Evolutionary conservation across 208 protist genomes (phyloP).

Genomic region (Lotmaria passim): DNA sequence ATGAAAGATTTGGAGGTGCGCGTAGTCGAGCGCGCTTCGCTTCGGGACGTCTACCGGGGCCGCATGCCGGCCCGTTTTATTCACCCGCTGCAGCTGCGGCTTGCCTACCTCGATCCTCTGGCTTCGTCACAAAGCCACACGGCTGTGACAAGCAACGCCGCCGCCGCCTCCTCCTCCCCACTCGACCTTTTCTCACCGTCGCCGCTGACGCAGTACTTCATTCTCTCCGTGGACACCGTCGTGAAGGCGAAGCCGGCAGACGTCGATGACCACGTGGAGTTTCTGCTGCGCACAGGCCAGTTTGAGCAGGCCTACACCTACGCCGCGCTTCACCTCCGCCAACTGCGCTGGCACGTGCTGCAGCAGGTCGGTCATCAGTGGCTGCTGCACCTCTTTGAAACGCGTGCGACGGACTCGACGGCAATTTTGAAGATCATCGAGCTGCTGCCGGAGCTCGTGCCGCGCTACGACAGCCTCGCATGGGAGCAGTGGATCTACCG

Average conservation of each 20-base stretch:
- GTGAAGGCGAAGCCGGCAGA: conserved; percentile 56
- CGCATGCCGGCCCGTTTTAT: conserved; percentile 52
- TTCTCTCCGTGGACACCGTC: conserved; percentile 57
- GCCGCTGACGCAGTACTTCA: conserved; percentile 48
- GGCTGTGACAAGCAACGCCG: neutral
- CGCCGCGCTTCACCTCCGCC: conserved; percentile 14
- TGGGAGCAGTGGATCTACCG: conserved; percentile 80
- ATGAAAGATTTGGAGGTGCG: conserved; percentile 72
- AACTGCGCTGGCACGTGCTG: conserved; percentile 38
- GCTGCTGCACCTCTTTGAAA: conserved; percentile 38
- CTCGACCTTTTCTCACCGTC: conserved; percentile 15
- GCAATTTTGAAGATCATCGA: conserved; percentile 31
- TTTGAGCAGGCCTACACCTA: conserved; percentile 61
- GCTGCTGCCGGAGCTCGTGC: conserved; percentile 35
- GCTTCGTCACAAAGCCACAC: neutral
- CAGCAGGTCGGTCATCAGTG: conserved; percentile 31
- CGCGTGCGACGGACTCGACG: conserved; percentile 2
- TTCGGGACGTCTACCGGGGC: conserved; percentile 59
- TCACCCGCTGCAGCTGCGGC: conserved; percentile 69
- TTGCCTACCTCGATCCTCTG: conserved; percentile 32
- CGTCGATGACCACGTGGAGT: conserved; percentile 72
- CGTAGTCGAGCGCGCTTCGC: conserved; percentile 58
- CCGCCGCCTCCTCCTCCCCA: neutral
- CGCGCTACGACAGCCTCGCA: conserved; percentile 28
- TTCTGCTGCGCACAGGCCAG: conserved; percentile 42